Evolutionary conservation across 2,329 filamentous ascomycete species (phyloP).

Genomic region (Cladosporium phlei): DNA sequence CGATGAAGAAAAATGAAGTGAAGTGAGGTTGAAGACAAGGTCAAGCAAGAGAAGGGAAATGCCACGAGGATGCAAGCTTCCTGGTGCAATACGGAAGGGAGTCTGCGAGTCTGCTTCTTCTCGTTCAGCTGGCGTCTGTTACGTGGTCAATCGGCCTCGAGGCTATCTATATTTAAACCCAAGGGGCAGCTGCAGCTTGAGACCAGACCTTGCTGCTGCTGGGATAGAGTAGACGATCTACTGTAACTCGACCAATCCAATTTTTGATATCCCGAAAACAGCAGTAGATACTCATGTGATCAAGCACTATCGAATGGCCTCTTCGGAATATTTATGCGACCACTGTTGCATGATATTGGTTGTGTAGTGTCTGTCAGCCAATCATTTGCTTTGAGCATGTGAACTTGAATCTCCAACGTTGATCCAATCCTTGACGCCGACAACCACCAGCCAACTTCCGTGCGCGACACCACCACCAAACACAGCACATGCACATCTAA

Average conservation of each 20-base stretch:
- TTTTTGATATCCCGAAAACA: no score
- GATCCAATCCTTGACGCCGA: neutral
- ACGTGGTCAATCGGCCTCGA: slow-evolving; percentile 5
- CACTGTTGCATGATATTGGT: no score
- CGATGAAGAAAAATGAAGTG: neutral
- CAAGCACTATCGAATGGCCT: no score
- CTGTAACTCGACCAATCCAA: no score
- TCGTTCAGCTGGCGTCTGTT: slow-evolving; percentile 5
- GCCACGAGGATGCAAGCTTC: neutral
- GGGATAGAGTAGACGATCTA: no score
- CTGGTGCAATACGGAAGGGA: neutral
- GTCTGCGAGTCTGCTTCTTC: neutral
- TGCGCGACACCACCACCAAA: neutral
- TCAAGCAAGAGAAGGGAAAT: neutral
- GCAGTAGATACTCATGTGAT: no score
- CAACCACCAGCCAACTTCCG: neutral
- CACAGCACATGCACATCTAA: no score
- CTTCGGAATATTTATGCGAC: no score
- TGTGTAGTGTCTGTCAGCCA: no score
- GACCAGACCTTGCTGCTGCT: neutral
- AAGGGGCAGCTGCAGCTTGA: neutral
- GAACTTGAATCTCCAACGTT: no score
- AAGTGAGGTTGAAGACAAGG: neutral
- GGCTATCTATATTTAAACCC: slow-evolving; percentile 6
- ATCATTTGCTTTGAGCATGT: neutral